Evolutionary conservation across 1,284 basidiomycete species (phyloP).

Genomic region (Macrocystidia cucumis): DNA sequence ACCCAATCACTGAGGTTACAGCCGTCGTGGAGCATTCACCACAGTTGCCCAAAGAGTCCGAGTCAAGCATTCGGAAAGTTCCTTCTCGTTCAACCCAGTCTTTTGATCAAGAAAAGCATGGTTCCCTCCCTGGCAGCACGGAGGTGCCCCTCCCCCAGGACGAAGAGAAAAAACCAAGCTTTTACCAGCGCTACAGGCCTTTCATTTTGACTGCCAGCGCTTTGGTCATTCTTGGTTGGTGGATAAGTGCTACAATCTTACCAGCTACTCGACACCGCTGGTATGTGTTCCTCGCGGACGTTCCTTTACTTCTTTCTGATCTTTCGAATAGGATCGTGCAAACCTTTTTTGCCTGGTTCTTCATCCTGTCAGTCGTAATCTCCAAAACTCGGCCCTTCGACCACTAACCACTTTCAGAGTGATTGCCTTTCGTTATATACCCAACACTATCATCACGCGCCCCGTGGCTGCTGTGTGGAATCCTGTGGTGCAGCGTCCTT

Average conservation of each 20-base stretch:
- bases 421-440: constrained; percentile 76
- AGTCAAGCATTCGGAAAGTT: too few relatives aligned
- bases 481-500: constrained; percentile 58
- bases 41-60: too few relatives aligned
- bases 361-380: constrained; percentile 43
- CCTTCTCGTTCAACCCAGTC: too few relatives aligned
- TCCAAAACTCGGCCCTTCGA: not conserved
- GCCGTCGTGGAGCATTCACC: too few relatives aligned
- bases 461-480: constrained; percentile 64
- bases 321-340: constrained; percentile 56
- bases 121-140: too few relatives aligned
- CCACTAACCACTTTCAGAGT: constrained; percentile 33
- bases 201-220: constrained; percentile 45
- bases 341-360: constrained; percentile 75
- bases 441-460: constrained; percentile 54
- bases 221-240: constrained; percentile 68
- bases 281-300: constrained; percentile 29
- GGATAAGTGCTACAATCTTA: constrained; percentile 68
- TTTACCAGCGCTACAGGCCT: constrained; percentile 25
- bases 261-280: constrained; percentile 66
- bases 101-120: too few relatives aligned
- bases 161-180: too few relatives aligned
- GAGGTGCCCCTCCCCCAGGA: too few relatives aligned
- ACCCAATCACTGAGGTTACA: too few relatives aligned
- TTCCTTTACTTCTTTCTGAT: constrained; percentile 4